These are phyloP conservation scores for Petrea volubilis DNA, from an alignment of 257 asterid species.

Conservation along the genomic window DNA sequence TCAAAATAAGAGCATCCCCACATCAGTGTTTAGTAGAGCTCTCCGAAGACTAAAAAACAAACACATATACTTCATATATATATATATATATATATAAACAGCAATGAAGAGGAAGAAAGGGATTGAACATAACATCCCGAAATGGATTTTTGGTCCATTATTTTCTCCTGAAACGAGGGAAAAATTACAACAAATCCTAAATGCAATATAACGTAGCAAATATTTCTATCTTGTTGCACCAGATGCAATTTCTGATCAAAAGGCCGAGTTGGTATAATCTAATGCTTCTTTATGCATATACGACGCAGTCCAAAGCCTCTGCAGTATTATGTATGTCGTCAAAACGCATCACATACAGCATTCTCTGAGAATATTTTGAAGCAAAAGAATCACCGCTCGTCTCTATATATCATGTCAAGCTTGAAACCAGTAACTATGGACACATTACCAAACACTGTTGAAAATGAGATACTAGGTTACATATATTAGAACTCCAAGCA, in stretches of 20 bases:
- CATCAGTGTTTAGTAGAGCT: too few relatives aligned
- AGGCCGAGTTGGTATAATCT: not conserved
- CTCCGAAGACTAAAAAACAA: too few relatives aligned
- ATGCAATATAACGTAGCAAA: not conserved
- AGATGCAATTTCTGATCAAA: not conserved
- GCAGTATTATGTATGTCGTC: not conserved
- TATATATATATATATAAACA: too few relatives aligned
- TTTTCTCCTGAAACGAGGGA: not conserved
- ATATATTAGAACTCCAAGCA: slow-evolving; percentile 13
- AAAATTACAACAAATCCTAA: not conserved
- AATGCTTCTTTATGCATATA: slow-evolving; percentile 23
- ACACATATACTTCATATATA: too few relatives aligned
- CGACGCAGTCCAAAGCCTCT: not conserved
- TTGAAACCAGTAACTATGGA: slow-evolving; percentile 21
- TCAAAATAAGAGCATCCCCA: too few relatives aligned
- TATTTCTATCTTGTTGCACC: not conserved
- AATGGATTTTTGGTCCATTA: not conserved
- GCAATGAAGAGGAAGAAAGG: not conserved
- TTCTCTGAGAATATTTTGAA: slow-evolving; percentile 9
- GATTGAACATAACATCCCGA: not conserved
- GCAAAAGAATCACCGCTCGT: slow-evolving; percentile 12
- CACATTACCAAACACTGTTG: slow-evolving; percentile 23
- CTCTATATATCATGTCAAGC: slow-evolving; percentile 1
- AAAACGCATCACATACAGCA: slow-evolving; percentile 7
- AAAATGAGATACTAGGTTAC: not conserved